Evolutionary conservation across 345 rosid genomes (phyloP), one percentile per base, ranked within the genome.

Genomic region (Lagerstroemia speciosa): DNA sequence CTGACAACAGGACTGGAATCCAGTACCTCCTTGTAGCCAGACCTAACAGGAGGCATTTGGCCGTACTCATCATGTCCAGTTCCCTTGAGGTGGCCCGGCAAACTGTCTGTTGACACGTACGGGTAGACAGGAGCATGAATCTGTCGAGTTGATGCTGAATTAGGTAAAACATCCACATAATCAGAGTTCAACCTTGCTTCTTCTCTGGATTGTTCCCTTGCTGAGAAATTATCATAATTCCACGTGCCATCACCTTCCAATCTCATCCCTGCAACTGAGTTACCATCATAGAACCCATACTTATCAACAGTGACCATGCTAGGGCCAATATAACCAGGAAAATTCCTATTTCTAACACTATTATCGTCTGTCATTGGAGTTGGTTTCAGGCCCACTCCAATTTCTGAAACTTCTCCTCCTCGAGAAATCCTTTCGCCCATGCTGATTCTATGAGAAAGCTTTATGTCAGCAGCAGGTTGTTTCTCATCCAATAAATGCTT

Each of bases 401-500:
- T 46, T n/a, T 27, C 73, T 40, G 34, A 45, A 71, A 71, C 58
- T 58, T 50, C 48, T 32, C 30, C 20, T 33, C 48, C 64, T 19
- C 2, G 48, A 37, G n/a, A 37, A 16, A 62, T 24, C 65, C 66
- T 45, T 64, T 71, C 20, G 32, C 33, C 24, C 60, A 0, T 53
- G 63, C 40, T 67, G 61, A 40, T 67, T 15, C 46, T 30, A 24
- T 30, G 55, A 29, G 69, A 33, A 29, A 45, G 55, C 24, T 48
- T 8, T 20, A 6, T 8, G 24, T 48, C 55, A 48, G 5, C 55
- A 48, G 26, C 55, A 20, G 55, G 43, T 66, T 66, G 63, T 52
- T 67, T 65, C 19, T 46, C 66, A 14, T 34, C 74, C 67, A 77
- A 24, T 30, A 82, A 71, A 32, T 64, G 76, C 53, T 72, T 70